phyloP scores from a whole-genome alignment of 164 flowering plant species.

The Aristolochia fimbriata region DNA sequence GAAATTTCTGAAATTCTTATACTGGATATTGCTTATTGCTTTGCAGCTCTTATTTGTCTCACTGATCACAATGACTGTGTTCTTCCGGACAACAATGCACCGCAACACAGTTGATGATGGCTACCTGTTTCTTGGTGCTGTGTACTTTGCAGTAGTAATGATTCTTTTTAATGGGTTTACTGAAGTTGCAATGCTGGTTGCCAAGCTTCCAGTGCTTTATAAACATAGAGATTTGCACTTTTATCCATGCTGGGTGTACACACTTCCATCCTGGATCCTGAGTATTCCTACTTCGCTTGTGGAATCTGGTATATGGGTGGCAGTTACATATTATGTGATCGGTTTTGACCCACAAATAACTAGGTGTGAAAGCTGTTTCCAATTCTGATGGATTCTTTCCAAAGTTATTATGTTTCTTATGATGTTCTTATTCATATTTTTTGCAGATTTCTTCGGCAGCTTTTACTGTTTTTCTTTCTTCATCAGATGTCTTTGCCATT shows the following conservation, averaged over 20 bases:
- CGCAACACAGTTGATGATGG: conserved; percentile 78
- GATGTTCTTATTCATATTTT: conserved; percentile 2
- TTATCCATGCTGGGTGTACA: conserved; percentile 92
- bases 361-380: conserved; percentile 33
- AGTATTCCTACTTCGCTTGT: conserved; percentile 83
- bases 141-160: conserved; percentile 81
- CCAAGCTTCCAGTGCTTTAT: conserved; percentile 89
- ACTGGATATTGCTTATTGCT: conserved; percentile 6
- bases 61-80: conserved; percentile 85
- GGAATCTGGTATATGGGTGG: conserved; percentile 93
- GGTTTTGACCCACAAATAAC: conserved; percentile 83
- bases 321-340: conserved; percentile 75
- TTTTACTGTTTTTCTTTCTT: conserved; percentile 67
- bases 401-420: conserved; percentile 1
- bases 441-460: conserved; percentile 78
- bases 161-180: conserved; percentile 94
- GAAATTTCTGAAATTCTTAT: conserved; percentile 7
- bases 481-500: conserved; percentile 89
- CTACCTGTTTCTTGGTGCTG: conserved; percentile 67
- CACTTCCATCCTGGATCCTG: conserved; percentile 86
- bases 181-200: conserved; percentile 85
- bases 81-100: conserved; percentile 71
- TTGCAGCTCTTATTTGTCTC: conserved; percentile 88
- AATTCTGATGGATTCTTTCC: neutral
- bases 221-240: conserved; percentile 93